A percentile compares a stretch with the other conserved stretches of the same genome.
Conservation (phyloP, 2,329 filamentous ascomycete genomes). For the Cladophialophora immunda region DNA sequence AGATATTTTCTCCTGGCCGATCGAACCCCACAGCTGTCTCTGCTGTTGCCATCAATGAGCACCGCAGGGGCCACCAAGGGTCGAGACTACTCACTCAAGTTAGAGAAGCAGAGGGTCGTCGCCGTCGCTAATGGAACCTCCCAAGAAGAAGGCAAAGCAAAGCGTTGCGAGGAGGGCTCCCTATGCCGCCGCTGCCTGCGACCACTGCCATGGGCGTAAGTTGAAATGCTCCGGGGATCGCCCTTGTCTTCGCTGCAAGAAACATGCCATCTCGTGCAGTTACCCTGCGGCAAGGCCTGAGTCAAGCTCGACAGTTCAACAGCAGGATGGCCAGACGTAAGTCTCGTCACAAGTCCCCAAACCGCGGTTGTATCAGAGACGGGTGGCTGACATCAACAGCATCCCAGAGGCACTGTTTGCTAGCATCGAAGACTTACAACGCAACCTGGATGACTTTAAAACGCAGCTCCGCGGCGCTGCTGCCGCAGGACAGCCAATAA, state of each 20-base stretch:
- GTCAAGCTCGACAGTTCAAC: background rate
- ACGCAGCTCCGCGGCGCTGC: background rate
- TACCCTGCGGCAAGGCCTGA: constrained; percentile 16
- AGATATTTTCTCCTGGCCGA: constrained; percentile 3
- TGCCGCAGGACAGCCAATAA: background rate
- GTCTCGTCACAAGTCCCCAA: background rate
- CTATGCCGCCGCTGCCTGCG: constrained; percentile 22
- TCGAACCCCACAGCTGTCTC: too few species aligned
- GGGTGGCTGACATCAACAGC: too few species aligned
- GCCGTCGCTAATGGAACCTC: constrained; percentile 15
- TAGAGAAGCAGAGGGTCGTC: background rate
- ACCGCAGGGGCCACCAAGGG: background rate
- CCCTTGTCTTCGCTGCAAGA: constrained; percentile 22
- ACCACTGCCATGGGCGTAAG: constrained; percentile 24
- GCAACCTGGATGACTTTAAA: constrained; percentile 21
- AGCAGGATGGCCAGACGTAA: background rate
- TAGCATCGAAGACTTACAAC: constrained; percentile 17
- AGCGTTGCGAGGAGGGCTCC: constrained; percentile 11
- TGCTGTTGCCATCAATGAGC: background rate
- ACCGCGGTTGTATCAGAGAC: too few species aligned
- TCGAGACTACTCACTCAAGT: background rate
- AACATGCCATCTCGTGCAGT: constrained; percentile 22
- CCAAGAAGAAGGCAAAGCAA: constrained; percentile 16
- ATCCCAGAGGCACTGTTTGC: constrained; percentile 2
- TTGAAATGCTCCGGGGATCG: constrained; percentile 25